A percentile compares a stretch with the other conserved stretches of the same genome.
These are phyloP conservation scores for Trypanosoma brucei DNA, from an alignment of 208 protist genomes.

Conservation along the genomic window DNA sequence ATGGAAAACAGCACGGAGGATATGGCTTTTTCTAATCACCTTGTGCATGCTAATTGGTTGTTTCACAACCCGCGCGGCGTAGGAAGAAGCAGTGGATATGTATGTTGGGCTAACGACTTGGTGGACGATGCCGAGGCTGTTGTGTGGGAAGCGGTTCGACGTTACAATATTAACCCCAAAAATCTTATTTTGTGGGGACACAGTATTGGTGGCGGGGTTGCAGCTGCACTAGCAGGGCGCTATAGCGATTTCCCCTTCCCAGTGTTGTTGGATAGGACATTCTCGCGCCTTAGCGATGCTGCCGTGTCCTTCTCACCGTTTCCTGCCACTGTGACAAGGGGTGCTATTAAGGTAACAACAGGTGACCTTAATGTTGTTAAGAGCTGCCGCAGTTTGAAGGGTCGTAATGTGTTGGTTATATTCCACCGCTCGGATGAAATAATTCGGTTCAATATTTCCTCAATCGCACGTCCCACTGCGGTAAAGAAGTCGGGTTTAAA, in stretches of 20 bases:
- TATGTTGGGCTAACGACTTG: constrained; percentile 43
- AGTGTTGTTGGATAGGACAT: constrained; percentile 71
- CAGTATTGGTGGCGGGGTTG: constrained; percentile 75
- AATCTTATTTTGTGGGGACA: constrained; percentile 73
- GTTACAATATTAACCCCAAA: constrained; percentile 28
- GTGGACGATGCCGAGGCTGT: constrained; percentile 58
- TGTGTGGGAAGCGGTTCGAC: constrained; percentile 25
- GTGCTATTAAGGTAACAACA: constrained; percentile 31
- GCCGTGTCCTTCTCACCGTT: constrained; percentile 61
- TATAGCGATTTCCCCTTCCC: constrained; percentile 20
- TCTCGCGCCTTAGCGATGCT: constrained; percentile 69
- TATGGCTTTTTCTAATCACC: constrained; percentile 24
- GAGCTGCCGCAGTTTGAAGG: constrained; percentile 26
- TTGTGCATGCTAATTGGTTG: constrained; percentile 57
- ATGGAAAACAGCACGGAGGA: constrained; percentile 48
- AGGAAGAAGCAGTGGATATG: constrained; percentile 61
- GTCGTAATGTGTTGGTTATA: constrained; percentile 58
- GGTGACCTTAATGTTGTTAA: constrained; percentile 58
- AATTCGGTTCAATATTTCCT: constrained; percentile 43
- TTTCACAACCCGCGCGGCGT: constrained; percentile 78
- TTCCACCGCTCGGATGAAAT: constrained; percentile 70
- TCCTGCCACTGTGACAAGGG: constrained; percentile 30
- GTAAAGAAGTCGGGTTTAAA: constrained; percentile 10
- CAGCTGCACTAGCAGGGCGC: constrained; percentile 37
- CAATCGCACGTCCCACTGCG: constrained; percentile 28